Conservation (phyloP, 352 stramenopile species). For the Pythium folliculosum region DNA sequence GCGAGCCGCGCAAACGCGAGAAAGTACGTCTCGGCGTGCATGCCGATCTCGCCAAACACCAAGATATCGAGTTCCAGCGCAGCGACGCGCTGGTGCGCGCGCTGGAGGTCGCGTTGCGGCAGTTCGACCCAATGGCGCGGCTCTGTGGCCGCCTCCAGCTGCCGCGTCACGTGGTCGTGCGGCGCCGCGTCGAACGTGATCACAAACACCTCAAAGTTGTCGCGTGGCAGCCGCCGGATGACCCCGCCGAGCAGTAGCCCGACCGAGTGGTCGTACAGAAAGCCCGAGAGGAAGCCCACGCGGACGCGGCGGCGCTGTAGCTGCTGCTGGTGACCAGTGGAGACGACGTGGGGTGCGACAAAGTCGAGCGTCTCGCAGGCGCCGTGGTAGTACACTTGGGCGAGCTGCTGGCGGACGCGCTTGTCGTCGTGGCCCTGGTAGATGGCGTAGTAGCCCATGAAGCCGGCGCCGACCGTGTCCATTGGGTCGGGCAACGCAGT, state of each 20-base stretch:
- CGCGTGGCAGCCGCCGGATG: slow-evolving; percentile 29
- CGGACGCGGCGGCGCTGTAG: slow-evolving; percentile 27
- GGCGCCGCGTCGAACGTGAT: slow-evolving; percentile 22
- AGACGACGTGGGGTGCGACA: slow-evolving; percentile 30
- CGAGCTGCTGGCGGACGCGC: slow-evolving; percentile 38
- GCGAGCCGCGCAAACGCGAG: slow-evolving; percentile 54
- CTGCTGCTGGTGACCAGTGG: not conserved
- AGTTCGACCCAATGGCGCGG: slow-evolving; percentile 13
- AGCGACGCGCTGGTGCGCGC: slow-evolving; percentile 34
- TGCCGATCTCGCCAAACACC: slow-evolving; percentile 67
- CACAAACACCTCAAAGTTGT: slow-evolving; percentile 36
- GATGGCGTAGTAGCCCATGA: slow-evolving; percentile 64
- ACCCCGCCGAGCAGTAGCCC: slow-evolving; percentile 52
- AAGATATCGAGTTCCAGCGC: slow-evolving; percentile 55
- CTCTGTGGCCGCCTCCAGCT: slow-evolving; percentile 8
- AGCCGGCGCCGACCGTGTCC: slow-evolving; percentile 32
- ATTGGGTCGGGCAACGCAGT: slow-evolving; percentile 25
- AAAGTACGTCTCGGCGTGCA: slow-evolving; percentile 58
- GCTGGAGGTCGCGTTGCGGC: slow-evolving; percentile 25
- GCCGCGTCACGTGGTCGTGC: slow-evolving; percentile 27
- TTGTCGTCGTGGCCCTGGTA: slow-evolving; percentile 56
- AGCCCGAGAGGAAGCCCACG: slow-evolving; percentile 54
- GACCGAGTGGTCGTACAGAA: slow-evolving; percentile 61
- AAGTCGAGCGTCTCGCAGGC: slow-evolving; percentile 25
- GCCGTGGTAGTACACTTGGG: slow-evolving; percentile 40